These are phyloP conservation scores for Microdochium nivale DNA, from an alignment of 2,329 filamentous ascomycete species.

Conservation along the genomic window DNA sequence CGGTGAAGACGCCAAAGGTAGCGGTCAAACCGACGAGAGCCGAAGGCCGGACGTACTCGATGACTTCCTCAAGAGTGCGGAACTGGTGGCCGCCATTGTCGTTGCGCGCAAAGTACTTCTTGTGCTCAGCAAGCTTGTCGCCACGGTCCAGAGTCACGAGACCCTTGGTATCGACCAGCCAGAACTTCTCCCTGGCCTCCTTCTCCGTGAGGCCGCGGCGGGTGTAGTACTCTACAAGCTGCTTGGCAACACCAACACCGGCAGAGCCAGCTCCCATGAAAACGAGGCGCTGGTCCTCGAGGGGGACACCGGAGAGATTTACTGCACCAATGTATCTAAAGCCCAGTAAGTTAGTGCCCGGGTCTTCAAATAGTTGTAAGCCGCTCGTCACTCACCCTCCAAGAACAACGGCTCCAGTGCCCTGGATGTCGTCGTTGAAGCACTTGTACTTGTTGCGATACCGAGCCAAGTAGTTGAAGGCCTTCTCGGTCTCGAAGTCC, in stretches of 20 bases:
- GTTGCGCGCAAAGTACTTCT: conserved; percentile 59
- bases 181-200: conserved; percentile 85
- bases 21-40: conserved; percentile 92
- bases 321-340: conserved; percentile 60
- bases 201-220: conserved; percentile 83
- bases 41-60: conserved; percentile 90
- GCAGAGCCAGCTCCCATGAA: conserved; percentile 95
- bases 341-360: conserved; percentile 7
- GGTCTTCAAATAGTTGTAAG: too few relatives aligned
- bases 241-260: conserved; percentile 94
- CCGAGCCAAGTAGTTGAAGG: conserved; percentile 85
- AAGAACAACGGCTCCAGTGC: conserved; percentile 90
- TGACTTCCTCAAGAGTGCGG: conserved; percentile 79
- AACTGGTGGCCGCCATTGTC: conserved; percentile 62
- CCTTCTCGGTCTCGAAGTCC: conserved; percentile 88
- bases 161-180: conserved; percentile 93
- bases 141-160: conserved; percentile 89
- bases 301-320: conserved; percentile 74
- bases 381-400: conserved; percentile 51
- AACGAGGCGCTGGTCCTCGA: conserved; percentile 86
- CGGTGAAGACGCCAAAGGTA: conserved; percentile 89
- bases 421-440: conserved; percentile 99
- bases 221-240: conserved; percentile 95
- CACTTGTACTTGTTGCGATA: conserved; percentile 86
- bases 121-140: conserved; percentile 88